phyloP scores from a whole-genome alignment of 2,329 filamentous ascomycete genomes.

The Penicillium sp. region DNA sequence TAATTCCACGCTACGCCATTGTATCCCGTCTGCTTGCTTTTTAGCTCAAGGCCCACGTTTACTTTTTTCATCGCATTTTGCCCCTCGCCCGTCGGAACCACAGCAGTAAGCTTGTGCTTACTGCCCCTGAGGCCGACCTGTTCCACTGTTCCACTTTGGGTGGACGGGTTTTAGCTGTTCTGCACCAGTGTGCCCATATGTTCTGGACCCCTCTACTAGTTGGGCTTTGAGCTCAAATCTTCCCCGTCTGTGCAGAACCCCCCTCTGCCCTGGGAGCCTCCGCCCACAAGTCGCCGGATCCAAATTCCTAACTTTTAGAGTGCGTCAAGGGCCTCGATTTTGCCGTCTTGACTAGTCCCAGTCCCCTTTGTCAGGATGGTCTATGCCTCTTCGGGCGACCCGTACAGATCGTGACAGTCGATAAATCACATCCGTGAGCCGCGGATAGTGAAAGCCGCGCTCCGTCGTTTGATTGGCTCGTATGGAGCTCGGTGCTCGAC shows the following conservation, averaged over 20 bases:
- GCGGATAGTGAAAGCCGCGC: slow-evolving; percentile 7
- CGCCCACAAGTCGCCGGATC: neutral
- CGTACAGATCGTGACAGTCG: slow-evolving; percentile 26
- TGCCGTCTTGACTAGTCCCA: neutral
- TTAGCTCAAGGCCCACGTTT: slow-evolving; percentile 15
- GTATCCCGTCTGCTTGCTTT: slow-evolving; percentile 8
- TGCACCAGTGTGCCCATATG: neutral
- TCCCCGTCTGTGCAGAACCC: slow-evolving; percentile 10
- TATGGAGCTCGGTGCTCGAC: slow-evolving; percentile 8
- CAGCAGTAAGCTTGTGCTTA: neutral
- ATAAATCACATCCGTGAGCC: slow-evolving; percentile 30
- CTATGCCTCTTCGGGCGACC: neutral
- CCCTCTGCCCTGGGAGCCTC: neutral
- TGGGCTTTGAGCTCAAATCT: neutral
- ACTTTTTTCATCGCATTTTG: slow-evolving; percentile 3
- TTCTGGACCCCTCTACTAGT: neutral
- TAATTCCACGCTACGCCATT: neutral
- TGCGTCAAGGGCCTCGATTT: slow-evolving; percentile 13
- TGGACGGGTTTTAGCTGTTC: slow-evolving; percentile 12
- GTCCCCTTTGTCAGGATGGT: neutral
- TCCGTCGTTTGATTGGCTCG: slow-evolving; percentile 19
- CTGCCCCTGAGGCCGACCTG: neutral
- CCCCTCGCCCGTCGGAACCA: neutral
- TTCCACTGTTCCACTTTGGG: slow-evolving; percentile 14
- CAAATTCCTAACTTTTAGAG: slow-evolving; percentile 14